Evolutionary conservation across 768 basidiomycete genomes (phyloP), one percentile per base, ranked within the genome.

Genomic region (Lactifluus piperatus): DNA sequence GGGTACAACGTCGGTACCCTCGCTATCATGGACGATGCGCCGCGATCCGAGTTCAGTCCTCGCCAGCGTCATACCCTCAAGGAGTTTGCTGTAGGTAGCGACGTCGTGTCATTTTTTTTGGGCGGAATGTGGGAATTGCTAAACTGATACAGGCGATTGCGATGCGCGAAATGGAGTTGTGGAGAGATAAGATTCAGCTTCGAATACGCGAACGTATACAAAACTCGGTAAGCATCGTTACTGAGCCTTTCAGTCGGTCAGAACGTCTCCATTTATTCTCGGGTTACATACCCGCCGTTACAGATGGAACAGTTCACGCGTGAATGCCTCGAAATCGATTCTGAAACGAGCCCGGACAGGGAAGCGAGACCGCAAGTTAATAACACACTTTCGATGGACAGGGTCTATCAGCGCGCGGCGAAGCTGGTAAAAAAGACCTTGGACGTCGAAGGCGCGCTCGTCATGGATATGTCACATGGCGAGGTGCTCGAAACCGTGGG

Each of bases 251-350:
- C 16, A 8, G 39, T 52, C 24, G 26, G 52, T 26, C 8, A 7
- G n/a, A 18, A 4, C 9, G 9, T 43, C 9, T 29, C 30, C 37
- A 18, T 49, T 44, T 48, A 34, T 34, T 14, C 3, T 56, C 26
- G n/a, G 36, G 47, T 45, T 36, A 51, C 26, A 30, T 18, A 47
- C 11, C 26, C 11, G 50, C 22, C 45, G 20, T 60, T 39, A 13
- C 65, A 90, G 83, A 95, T 97, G 94, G 94, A 97, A 69, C 83
- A 90, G 64, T 97, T 97, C 69, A 94, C 90, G 52, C 83, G 94
- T 22, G 94, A 97, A 71, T 94, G 91, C 66, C 79, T 97, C 26
- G 94, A 95, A 69, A 88, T 94, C 63, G 92, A 95, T 70, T 80
- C 78, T 37, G 80, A 83, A 55, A 61, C 73, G 64, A 71, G 77